phyloP scores from a whole-genome alignment of 805 yeast genomes.

The Teunomyces lycoperdinae region DNA sequence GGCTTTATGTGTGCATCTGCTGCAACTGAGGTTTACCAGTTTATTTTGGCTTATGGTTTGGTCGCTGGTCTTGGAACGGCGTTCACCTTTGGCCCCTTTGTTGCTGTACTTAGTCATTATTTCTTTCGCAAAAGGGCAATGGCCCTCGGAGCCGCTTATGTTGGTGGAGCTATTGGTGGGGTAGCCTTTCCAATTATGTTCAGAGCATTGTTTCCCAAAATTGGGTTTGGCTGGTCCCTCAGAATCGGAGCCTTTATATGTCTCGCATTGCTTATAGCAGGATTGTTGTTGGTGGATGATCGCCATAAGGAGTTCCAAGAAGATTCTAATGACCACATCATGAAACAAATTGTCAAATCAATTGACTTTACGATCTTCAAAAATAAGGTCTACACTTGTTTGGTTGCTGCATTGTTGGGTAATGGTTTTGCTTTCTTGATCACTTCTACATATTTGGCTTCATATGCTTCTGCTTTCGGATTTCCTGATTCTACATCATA shows the following conservation, averaged over 20 bases:
- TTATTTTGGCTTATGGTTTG: constrained; percentile 23
- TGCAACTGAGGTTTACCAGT: constrained; percentile 20
- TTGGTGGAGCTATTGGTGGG: constrained; percentile 35
- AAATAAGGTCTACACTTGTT: constrained; percentile 17
- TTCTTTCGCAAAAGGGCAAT: constrained; percentile 21
- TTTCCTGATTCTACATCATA: constrained; percentile 15
- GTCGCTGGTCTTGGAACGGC: constrained; percentile 23
- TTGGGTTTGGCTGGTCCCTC: constrained; percentile 33
- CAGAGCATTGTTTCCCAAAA: constrained; percentile 19
- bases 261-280: constrained; percentile 13
- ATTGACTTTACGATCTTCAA: constrained; percentile 25
- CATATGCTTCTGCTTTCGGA: constrained; percentile 26
- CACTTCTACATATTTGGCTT: constrained; percentile 21
- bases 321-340: constrained; percentile 1
- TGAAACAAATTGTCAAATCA: constrained; percentile 17
- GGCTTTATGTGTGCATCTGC: constrained; percentile 23
- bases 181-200: constrained; percentile 27
- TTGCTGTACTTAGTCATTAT: constrained; percentile 26
- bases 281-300: constrained; percentile 18
- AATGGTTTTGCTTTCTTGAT: constrained; percentile 30
- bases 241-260: constrained; percentile 23
- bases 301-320: constrained; percentile 12
- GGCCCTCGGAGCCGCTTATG: constrained; percentile 27
- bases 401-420: constrained; percentile 24
- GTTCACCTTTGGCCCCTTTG: constrained; percentile 23